Evolutionary conservation across 2,329 filamentous ascomycete genomes (phyloP).

Genomic region (Phyllosticta citrichinensis): DNA sequence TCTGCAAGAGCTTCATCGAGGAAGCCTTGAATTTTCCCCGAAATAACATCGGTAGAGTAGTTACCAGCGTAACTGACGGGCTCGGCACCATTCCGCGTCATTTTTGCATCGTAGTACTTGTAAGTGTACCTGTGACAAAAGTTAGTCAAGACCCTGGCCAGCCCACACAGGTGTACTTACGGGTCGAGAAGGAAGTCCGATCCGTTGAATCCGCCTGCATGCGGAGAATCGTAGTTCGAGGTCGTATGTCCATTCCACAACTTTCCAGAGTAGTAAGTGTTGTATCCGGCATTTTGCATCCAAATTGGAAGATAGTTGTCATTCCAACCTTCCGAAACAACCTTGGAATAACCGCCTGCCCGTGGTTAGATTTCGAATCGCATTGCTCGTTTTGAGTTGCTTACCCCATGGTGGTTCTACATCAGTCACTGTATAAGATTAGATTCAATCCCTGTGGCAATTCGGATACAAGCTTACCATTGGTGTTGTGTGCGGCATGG

Average conservation of each 20-base stretch:
- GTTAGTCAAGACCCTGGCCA: background rate
- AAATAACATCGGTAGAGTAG: conserved; percentile 51
- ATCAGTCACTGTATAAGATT: conserved; percentile 38
- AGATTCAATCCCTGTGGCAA: background rate
- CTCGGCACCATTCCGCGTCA: conserved; percentile 48
- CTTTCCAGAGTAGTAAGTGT: conserved; percentile 66
- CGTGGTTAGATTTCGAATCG: background rate
- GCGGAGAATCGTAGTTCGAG: conserved; percentile 51
- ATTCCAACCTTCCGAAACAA: conserved; percentile 54
- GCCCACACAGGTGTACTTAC: rapidly evolving
- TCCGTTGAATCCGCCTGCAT: conserved; percentile 48
- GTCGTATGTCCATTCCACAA: conserved; percentile 56
- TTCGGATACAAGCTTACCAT: conserved; percentile 26
- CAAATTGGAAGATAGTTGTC: conserved; percentile 60
- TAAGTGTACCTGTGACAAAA: conserved; percentile 48
- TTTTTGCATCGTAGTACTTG: conserved; percentile 55
- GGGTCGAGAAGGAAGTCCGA: conserved; percentile 51
- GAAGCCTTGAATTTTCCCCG: conserved; percentile 48
- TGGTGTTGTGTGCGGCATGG: conserved; percentile 58
- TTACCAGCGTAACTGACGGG: conserved; percentile 47
- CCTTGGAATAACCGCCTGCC: conserved; percentile 51
- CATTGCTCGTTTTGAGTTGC: background rate
- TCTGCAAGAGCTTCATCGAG: conserved; percentile 49
- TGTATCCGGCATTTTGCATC: conserved; percentile 59
- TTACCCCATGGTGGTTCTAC: conserved; percentile 41